Conservation (phyloP, 257 asterid genomes). For the Gardenia jasminoides region DNA sequence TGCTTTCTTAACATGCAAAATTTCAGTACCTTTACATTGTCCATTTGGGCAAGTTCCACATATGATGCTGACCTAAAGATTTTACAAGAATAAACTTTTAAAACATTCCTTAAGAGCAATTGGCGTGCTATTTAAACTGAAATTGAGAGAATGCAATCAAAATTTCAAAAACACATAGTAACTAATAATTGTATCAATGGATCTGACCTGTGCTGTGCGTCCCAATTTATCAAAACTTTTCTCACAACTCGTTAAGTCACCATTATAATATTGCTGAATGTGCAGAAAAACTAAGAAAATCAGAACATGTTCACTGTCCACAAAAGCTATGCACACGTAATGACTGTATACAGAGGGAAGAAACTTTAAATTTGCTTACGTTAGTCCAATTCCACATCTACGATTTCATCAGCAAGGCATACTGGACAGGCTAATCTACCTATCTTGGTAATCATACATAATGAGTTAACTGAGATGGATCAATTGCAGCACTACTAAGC, state of each 20-base stretch:
- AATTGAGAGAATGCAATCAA: neutral
- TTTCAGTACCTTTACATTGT: constrained; percentile 68
- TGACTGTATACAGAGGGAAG: neutral
- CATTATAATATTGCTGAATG: constrained; percentile 70
- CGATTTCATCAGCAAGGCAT: neutral
- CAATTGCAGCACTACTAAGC: neutral
- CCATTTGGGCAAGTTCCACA: constrained; percentile 89
- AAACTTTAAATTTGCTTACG: neutral
- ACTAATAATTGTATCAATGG: neutral
- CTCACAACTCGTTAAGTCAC: constrained; percentile 78
- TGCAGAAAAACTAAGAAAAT: constrained; percentile 20
- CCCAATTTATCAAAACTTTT: constrained; percentile 82
- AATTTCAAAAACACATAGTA: neutral
- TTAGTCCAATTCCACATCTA: neutral
- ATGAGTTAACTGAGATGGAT: neutral
- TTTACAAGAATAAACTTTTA: constrained; percentile 17
- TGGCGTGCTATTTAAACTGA: neutral
- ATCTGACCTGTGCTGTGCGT: constrained; percentile 87
- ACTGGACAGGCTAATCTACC: neutral
- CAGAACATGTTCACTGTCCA: constrained; percentile 10
- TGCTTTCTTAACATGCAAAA: neutral
- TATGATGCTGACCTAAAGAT: constrained; percentile 71
- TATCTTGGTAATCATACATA: neutral
- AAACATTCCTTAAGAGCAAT: neutral
- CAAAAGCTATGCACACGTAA: neutral